Conservation (phyloP, 176 grass and related monocot genomes). For the Carex scoparia region DNA sequence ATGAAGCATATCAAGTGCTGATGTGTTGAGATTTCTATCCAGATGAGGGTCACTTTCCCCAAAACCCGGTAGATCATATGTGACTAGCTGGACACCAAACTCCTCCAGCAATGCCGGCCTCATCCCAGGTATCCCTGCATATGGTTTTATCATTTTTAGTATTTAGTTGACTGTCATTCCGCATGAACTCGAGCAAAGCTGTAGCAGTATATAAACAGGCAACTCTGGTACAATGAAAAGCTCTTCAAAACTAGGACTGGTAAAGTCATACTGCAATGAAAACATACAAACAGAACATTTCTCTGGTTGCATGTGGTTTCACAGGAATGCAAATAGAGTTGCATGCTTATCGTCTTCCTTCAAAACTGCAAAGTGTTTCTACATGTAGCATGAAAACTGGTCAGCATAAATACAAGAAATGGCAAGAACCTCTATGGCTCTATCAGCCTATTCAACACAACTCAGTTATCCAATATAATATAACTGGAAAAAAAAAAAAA, state of each 20-base stretch:
- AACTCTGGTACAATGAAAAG: background rate
- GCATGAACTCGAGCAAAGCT: background rate
- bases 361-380: background rate
- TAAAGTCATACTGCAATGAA: background rate
- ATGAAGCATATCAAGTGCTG: conserved; percentile 89
- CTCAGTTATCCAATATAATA: background rate
- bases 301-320: background rate
- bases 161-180: background rate
- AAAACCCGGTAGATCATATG: conserved; percentile 98
- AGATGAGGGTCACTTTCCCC: conserved; percentile 97
- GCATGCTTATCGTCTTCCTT: background rate
- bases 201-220: background rate
- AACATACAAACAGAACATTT: background rate
- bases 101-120: conserved; percentile 64
- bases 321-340: background rate
- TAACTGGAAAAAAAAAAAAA: background rate
- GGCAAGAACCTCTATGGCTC: background rate
- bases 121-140: conserved; percentile 82
- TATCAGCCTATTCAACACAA: background rate
- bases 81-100: conserved; percentile 79
- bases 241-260: background rate
- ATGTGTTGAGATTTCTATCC: conserved; percentile 76
- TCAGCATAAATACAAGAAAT: background rate
- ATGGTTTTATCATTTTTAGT: conserved; percentile 16
- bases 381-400: background rate